Evolutionary conservation across 2,329 filamentous ascomycete species (phyloP), one percentile per base, ranked within the genome.

Genomic region (Clarireedia monteithiana): DNA sequence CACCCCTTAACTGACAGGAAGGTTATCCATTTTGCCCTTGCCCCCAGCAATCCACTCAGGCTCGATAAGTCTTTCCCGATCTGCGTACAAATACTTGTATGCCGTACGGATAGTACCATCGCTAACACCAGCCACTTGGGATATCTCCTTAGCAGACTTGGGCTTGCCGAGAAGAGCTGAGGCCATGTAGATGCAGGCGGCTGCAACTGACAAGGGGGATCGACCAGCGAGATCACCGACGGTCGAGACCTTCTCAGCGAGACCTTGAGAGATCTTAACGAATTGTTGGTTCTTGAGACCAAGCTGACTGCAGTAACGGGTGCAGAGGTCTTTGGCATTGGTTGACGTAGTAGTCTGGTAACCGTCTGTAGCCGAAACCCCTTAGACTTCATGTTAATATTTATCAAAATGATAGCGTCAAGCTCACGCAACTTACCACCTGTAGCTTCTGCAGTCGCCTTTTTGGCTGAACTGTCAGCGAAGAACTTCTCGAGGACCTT

Each of bases 41-140:
- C 87, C 87, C 58, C 85, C 83, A 54, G 80, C 78, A 53, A 92
- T 78, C 83, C 89, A 92, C 58, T 87, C 83, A 51, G 83, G 76
- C 63, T 87, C 84, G 65, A 96, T 82, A 57, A 99, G 74, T 59
- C 82, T 78, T 55, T 92, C 84, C 50, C 84, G 82, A 49, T 86
- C 84, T 17, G 79, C 77, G 69, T 91, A 92, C 49, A 99, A 78
- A 67, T 88, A 85, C 69, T 94, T 94, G 77, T 97, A 99, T 0
- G 92, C 91, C 26, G 89, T 95, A 67, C 95, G 91, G 66, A 99
- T 96, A 0, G 94, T 99, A 55, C 94, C 91, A 68, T 99, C 95
- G 69, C 91, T 96, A 27, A 99, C 94, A 62, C 90, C 89, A 1
- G 89, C 90, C 17, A 94, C 86, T 24, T 74, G 72, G 5, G 90